phyloP scores from a whole-genome alignment of 1,284 basidiomycete genomes.

The Ganoderma boninense region DNA sequence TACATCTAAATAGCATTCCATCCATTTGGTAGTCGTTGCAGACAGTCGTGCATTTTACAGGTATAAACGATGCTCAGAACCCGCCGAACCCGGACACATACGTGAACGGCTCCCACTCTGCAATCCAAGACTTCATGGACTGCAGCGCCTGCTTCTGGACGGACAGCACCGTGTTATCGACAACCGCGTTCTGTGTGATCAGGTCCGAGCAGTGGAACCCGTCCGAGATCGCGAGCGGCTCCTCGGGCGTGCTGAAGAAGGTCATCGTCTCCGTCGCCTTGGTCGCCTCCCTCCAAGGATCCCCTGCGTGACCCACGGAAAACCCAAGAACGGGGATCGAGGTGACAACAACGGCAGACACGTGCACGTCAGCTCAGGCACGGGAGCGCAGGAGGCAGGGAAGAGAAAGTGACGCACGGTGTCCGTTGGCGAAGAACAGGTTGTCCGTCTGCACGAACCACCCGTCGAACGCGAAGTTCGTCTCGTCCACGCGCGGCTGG shows the following conservation, averaged over 20 bases:
- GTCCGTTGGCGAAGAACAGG: conserved; percentile 75
- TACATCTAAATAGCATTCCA: not conserved
- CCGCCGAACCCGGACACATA: conserved; percentile 1
- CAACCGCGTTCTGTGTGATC: conserved; percentile 46
- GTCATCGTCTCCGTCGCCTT: conserved; percentile 64
- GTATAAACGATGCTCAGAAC: not conserved
- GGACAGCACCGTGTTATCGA: conserved; percentile 58
- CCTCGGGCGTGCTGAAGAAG: conserved; percentile 56
- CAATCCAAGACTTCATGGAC: conserved; percentile 60
- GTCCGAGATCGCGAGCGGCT: conserved; percentile 64
- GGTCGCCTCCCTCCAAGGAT: conserved; percentile 79
- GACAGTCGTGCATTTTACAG: not conserved
- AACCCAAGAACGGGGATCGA: not conserved
- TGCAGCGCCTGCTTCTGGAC: conserved; percentile 60
- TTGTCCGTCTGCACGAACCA: conserved; percentile 66
- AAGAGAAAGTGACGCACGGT: conserved; percentile 34
- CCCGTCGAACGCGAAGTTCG: conserved; percentile 63
- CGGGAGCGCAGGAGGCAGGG: not conserved
- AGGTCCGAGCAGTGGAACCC: conserved; percentile 78
- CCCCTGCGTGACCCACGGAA: conserved; percentile 46
- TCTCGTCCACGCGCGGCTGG: conserved; percentile 47
- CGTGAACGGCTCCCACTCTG: conserved; percentile 43
- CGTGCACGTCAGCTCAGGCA: not conserved
- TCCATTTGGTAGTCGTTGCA: not conserved
- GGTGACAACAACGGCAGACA: not conserved